Conservation (phyloP, 371 early-diverging fungal species). For the Mortierella sp. region DNA sequence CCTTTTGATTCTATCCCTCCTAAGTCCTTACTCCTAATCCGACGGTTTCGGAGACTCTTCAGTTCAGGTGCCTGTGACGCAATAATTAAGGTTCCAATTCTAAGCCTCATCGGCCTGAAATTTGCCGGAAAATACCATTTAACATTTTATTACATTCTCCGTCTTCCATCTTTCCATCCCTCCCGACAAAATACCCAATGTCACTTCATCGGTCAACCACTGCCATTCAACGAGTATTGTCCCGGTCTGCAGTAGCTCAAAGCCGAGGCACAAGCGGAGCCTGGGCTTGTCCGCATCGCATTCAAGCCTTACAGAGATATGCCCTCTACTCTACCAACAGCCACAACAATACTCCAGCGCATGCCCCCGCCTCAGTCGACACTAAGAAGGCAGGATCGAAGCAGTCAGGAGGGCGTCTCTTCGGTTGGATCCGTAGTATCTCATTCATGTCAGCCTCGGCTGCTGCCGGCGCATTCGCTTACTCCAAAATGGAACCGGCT, state of each 20-base stretch:
- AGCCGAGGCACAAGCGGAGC: background rate
- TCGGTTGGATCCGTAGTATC: slow-evolving; percentile 30
- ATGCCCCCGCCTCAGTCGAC: slow-evolving; percentile 8
- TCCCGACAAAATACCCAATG: background rate
- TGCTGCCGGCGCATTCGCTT: slow-evolving; percentile 45
- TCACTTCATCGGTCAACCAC: slow-evolving; percentile 1
- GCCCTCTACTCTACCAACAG: slow-evolving; percentile 27
- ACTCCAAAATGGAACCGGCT: slow-evolving; percentile 35
- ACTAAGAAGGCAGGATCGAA: slow-evolving; percentile 3
- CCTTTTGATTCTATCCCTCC: too few relatives aligned
- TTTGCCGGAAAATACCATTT: background rate
- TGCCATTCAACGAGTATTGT: slow-evolving; percentile 3
- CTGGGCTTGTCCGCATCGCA: slow-evolving; percentile 2
- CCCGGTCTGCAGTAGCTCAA: background rate
- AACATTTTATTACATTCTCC: too few relatives aligned
- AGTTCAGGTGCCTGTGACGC: too few relatives aligned
- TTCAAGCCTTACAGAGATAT: background rate
- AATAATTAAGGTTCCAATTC: background rate
- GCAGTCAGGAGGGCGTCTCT: background rate
- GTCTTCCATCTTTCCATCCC: background rate
- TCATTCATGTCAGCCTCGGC: slow-evolving; percentile 48
- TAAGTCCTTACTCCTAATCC: too few relatives aligned
- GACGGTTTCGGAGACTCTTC: too few relatives aligned
- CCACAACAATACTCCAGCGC: background rate
- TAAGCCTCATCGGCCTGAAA: background rate